These are phyloP conservation scores for Phytophthora niederhauseri DNA, from an alignment of 352 stramenopile species.

Conservation along the genomic window DNA sequence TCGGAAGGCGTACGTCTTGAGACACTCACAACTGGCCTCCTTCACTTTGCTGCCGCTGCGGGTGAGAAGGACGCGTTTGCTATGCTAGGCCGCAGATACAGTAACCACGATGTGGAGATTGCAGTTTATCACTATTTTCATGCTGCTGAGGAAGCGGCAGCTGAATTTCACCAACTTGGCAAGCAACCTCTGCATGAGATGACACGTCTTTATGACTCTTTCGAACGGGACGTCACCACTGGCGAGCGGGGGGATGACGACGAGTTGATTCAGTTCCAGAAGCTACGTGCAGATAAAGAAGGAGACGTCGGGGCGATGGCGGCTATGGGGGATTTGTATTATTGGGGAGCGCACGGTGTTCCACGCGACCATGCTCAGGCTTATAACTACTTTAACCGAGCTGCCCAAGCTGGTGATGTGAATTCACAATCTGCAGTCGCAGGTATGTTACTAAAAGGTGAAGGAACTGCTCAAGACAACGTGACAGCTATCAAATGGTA, in stretches of 20 bases:
- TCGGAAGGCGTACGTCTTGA: neutral
- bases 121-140: slow-evolving; percentile 68
- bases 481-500: slow-evolving; percentile 79
- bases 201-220: slow-evolving; percentile 71
- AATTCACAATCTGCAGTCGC: slow-evolving; percentile 68
- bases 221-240: slow-evolving; percentile 49
- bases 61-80: slow-evolving; percentile 55
- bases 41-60: slow-evolving; percentile 53
- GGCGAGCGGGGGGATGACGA: slow-evolving; percentile 76
- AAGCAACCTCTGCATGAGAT: slow-evolving; percentile 84
- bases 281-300: slow-evolving; percentile 73
- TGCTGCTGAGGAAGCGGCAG: slow-evolving; percentile 49
- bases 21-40: slow-evolving; percentile 43
- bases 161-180: slow-evolving; percentile 66
- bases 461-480: slow-evolving; percentile 80
- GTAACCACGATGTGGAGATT: slow-evolving; percentile 32
- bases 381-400: slow-evolving; percentile 75
- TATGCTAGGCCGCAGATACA: slow-evolving; percentile 60
- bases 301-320: slow-evolving; percentile 81
- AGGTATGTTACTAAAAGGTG: slow-evolving; percentile 90
- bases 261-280: slow-evolving; percentile 88
- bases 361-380: slow-evolving; percentile 71
- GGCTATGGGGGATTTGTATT: slow-evolving; percentile 90
- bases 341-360: slow-evolving; percentile 86
- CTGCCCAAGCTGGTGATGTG: slow-evolving; percentile 62